Evolutionary conservation across 2,329 filamentous ascomycete species (phyloP).

Genomic region (Sporothrix curviconia): DNA sequence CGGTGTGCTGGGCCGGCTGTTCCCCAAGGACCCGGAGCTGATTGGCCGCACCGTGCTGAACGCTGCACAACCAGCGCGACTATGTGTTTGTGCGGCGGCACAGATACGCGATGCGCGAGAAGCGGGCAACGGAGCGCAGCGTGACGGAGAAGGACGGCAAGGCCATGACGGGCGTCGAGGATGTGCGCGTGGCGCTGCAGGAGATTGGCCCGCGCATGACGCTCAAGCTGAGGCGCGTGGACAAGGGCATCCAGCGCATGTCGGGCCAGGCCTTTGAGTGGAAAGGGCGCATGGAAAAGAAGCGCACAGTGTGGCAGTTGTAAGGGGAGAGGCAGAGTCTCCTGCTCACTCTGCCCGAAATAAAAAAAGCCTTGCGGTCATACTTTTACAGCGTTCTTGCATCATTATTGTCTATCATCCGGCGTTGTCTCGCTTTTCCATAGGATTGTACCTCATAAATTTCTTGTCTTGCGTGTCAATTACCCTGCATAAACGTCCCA

Average conservation of each 20-base stretch:
- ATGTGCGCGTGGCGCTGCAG: slow-evolving; percentile 79
- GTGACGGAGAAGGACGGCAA: slow-evolving; percentile 77
- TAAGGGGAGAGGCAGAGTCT: slow-evolving; percentile 32
- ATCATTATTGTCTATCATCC: too few species aligned
- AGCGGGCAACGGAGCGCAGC: slow-evolving; percentile 77
- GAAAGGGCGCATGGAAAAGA: slow-evolving; percentile 93
- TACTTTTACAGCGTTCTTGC: not conserved
- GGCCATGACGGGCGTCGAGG: slow-evolving; percentile 76
- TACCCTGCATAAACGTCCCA: too few species aligned
- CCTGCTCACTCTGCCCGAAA: too few species aligned
- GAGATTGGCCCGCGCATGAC: slow-evolving; percentile 72
- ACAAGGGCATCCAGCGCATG: slow-evolving; percentile 69
- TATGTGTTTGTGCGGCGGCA: slow-evolving; percentile 91
- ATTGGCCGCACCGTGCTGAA: slow-evolving; percentile 83
- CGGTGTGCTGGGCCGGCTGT: slow-evolving; percentile 72
- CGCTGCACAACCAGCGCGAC: slow-evolving; percentile 89
- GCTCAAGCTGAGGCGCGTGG: slow-evolving; percentile 81
- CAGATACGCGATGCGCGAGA: slow-evolving; percentile 88
- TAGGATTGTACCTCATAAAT: too few species aligned
- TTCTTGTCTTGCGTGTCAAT: too few species aligned
- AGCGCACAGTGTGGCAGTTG: slow-evolving; percentile 86
- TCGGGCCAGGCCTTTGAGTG: slow-evolving; percentile 79
- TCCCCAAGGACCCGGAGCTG: slow-evolving; percentile 66
- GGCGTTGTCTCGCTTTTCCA: too few species aligned
- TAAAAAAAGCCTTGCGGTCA: not conserved